Base-by-base conservation (phyloP, 2,329 filamentous ascomycete species). In the Rosellinia necatrix region DNA sequence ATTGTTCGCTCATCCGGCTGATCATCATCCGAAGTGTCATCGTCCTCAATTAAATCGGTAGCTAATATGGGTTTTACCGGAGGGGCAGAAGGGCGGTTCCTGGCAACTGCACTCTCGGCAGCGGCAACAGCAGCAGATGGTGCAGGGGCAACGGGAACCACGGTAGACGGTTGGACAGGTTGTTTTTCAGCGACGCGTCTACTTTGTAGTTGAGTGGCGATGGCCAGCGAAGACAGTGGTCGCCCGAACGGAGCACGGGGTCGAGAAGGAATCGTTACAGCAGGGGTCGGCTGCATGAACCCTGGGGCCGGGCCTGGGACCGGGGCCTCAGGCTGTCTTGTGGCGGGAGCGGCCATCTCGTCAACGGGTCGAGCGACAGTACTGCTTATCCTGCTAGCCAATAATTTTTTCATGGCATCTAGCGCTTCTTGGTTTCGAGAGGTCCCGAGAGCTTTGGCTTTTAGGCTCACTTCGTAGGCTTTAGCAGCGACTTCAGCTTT, bases 391-490 rank as follows among this genome's bases (percentile, higher is more conserved):
- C 49, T 59, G 43, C 42, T 59, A 13, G 53, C 35, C 9, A 49
- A 17, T n/a, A 51, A 5, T 8, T 48, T 30, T 37, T 35, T 53
- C 56, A 61, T 60, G 1, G 15, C 30, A 37, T 53, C 35, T 12
- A 57, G 8, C 15, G 29, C 52, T 9, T 46, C 49, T 12, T 38
- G 49, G 21, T 44, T 50, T 38, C 54, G 42, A 35, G 59, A 43
- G 12, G 59, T n/a, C 17, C 67, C 68, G 35, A 71, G 64, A 34
- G 63, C 64, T 48, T 65, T 69, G 5, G 65, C 64, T 51, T 71
- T 71, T 17, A 71, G 58, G 44, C 53, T 66, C 61, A 66, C 64
- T 55, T 71, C 68, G 40, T 70, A 69, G 13, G 64, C 61, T 32
- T 63, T 65, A 6, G 60, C 56, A 17, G 69, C 69, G 43, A 66